Evolutionary conservation across 2,329 filamentous ascomycete species (phyloP), one percentile per base, ranked within the genome.

Genomic region (Paraconiothyrium brasiliense): DNA sequence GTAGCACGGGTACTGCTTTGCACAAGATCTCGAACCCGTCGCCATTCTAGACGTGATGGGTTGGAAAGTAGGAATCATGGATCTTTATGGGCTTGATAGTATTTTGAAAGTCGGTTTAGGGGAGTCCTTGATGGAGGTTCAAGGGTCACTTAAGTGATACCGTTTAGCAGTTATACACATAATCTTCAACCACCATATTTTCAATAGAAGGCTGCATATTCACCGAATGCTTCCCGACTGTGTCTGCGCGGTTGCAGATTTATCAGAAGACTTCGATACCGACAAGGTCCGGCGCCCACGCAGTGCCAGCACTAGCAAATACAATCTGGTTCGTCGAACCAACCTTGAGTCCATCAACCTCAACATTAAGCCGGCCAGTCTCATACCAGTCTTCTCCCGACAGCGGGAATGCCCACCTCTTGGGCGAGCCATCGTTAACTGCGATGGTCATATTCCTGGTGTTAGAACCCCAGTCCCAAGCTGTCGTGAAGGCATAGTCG

Each of bases 371-470:
- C 2, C 69, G 59, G 1, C 69, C 63, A 27, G 68, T 73, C 58
- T 76, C 71, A 8, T 73, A 73, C 79, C 80, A 81, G 37, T 80
- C 68, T 3, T 78, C 79, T 1, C 79, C 79, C 5, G 76, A 78
- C 16, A 81, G 60, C 1, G 80, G 80, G 59, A 81, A 79, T 0
- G 75, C 69, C 54, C 79, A 79, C 47, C 72, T 65, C 65, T 76
- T 76, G 0, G 74, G 69, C 24, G 65, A 50, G 0, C 71, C 75
- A 1, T 76, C 78, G 64, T 82, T 81, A 13, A 82, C 76, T 32
- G 69, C 67, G 37, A 82, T 67, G 1, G 72, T 77, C 59, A 79
- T 72, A 30, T 76, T 77, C 20, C 79, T 67, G 10, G 73, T 71
- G 47, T 81, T 81, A 14, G 70, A 67, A 5, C 76, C 75, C 54